Conservation (phyloP, 176 grass and related monocot species). For the Oryza longistaminata region DNA sequence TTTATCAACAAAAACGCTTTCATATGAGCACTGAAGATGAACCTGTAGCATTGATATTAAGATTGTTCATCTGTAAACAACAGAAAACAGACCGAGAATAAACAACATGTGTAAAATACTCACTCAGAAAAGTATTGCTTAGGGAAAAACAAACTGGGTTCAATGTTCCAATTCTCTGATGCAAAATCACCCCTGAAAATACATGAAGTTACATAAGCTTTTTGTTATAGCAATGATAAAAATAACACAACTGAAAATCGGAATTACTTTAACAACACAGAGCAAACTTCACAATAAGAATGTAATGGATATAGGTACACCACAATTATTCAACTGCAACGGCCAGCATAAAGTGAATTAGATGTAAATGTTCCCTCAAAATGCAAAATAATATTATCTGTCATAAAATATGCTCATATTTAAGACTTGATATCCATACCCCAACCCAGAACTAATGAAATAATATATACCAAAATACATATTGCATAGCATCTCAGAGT, state of each 20-base stretch:
- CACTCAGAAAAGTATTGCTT: slow-evolving; percentile 72
- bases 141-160: slow-evolving; percentile 55
- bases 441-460: not conserved
- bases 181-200: slow-evolving; percentile 62
- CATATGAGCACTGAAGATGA: not conserved
- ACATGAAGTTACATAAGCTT: slow-evolving; percentile 20
- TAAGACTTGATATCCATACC: slow-evolving; percentile 12
- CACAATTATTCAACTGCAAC: not conserved
- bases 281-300: slow-evolving; percentile 25
- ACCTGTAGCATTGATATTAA: slow-evolving; percentile 4
- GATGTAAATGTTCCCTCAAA: not conserved
- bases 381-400: not conserved
- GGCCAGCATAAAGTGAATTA: not conserved
- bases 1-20: slow-evolving; percentile 7
- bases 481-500: not conserved
- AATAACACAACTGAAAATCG: slow-evolving; percentile 5
- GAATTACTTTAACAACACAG: slow-evolving; percentile 20
- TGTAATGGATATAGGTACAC: slow-evolving; percentile 4
- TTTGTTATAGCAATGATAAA: slow-evolving; percentile 11
- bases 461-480: slow-evolving; percentile 8
- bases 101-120: slow-evolving; percentile 29
- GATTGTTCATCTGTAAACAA: not conserved
- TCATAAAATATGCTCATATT: slow-evolving; percentile 21
- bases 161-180: slow-evolving; percentile 38
- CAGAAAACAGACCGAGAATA: not conserved